phyloP scores from a whole-genome alignment of 75 land plant genomes.

The Selaginella moellendorffii region DNA sequence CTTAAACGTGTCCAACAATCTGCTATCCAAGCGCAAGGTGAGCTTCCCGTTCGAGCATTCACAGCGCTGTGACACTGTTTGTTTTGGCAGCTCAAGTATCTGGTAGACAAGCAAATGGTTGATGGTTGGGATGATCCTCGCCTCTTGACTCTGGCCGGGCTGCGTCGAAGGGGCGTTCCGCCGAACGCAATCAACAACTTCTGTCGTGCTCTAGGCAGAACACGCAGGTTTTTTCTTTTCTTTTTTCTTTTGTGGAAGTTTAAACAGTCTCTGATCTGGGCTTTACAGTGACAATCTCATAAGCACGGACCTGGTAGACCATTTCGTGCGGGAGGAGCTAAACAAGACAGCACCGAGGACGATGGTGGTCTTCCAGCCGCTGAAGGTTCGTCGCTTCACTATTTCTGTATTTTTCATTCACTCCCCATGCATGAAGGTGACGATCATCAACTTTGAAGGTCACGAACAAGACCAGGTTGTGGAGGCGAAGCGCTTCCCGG shows the following conservation, averaged over 20 bases:
- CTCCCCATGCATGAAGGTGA: no score
- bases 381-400: no score
- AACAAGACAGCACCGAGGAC: slow-evolving; percentile 61
- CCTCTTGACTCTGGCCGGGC: slow-evolving; percentile 80
- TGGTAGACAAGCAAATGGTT: slow-evolving; percentile 72
- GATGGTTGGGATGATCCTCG: slow-evolving; percentile 99
- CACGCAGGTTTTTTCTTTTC: slow-evolving; percentile 99
- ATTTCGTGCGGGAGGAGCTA: slow-evolving; percentile 80
- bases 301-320: slow-evolving; percentile 58
- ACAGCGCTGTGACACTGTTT: no score
- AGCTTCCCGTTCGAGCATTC: no score
- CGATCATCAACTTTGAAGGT: no score
- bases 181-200: slow-evolving; percentile 76
- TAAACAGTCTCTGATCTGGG: no score
- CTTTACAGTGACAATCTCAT: slow-evolving; percentile 77
- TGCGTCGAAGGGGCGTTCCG: slow-evolving; percentile 73
- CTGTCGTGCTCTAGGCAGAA: slow-evolving; percentile 85
- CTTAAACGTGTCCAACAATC: slow-evolving; percentile 60
- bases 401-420: no score
- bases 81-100: slow-evolving; percentile 60
- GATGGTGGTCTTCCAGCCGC: slow-evolving; percentile 83
- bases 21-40: slow-evolving; percentile 95
- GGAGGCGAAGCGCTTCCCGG: no score
- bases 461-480: no score
- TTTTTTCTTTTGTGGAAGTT: no score